Evolutionary conservation across 805 yeast genomes (phyloP), one percentile per base, ranked within the genome.

Genomic region (Ogataea angusta): DNA sequence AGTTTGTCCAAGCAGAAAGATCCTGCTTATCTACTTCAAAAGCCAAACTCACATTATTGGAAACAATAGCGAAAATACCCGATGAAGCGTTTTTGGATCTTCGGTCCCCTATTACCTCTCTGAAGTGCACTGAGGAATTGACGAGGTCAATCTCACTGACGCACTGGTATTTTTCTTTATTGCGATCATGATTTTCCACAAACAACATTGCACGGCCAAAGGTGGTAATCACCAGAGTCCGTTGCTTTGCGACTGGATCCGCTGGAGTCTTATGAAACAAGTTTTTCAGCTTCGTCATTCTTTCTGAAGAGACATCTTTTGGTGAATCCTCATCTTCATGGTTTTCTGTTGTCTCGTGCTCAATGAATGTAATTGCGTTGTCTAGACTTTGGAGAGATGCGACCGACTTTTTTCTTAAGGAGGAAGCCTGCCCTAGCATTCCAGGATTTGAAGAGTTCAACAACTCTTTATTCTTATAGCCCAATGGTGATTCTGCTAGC

Each of bases 161-260:
- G 31, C 81, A 53, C 42, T 73, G 74, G 51, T 73, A 69, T 25
- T 67, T 68, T 6, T 63, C 66, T 15, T 64, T 62, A 8, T 59
- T 62, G 9, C 62, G 41, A 16, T 56, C 60, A 26, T 51, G 53
- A 40, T 66, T 73, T 30, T 61, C 66, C 23, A 72, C 61, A 45
- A 84, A 76, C 1, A 83, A 54, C 43, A 85, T 59, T 1, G 75
- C 78, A 34, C 90, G 66, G 1, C 89, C 91, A 54, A 72, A 72
- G 1, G 78, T 68, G 2, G 90, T 84, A 0, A 82, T 64, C 10
- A 83, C 48, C 43, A 82, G 51, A 1, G 81, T 71, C 47, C 85
- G 72, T 8, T 69, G 66, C 40, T 53, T 68, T 59, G 38, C 66
- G 65, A 32, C 29, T 3, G 53, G 57, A 21, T 54, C 62, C 13